Percentiles rank a stretch among this genome's conserved stretches.
Conservation (phyloP, 2,329 filamentous ascomycete species). For the Phialocephala sp. region DNA sequence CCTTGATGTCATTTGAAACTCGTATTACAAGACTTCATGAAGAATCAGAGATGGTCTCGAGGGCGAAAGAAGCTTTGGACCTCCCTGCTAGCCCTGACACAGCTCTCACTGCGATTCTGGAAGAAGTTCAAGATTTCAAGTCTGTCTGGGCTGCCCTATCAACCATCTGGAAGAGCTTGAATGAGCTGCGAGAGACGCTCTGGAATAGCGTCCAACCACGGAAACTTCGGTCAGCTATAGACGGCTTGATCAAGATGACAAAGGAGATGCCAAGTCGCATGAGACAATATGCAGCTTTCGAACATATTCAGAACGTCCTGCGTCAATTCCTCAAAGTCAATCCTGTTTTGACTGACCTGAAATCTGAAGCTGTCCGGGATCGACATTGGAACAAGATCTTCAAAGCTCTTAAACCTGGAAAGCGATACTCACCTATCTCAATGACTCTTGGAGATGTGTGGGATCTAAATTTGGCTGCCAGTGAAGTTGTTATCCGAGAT, state of each 20-base stretch:
- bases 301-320: constrained; percentile 92
- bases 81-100: constrained; percentile 81
- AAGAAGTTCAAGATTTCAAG: constrained; percentile 98
- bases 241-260: constrained; percentile 94
- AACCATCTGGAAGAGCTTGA: constrained; percentile 95
- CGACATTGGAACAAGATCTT: constrained; percentile 98
- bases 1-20: constrained; percentile 80
- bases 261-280: constrained; percentile 99
- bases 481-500: constrained; percentile 85
- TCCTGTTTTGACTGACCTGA: constrained; percentile 83
- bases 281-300: constrained; percentile 99
- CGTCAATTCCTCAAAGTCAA: constrained; percentile 92
- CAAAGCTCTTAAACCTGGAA: constrained; percentile 90
- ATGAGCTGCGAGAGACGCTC: constrained; percentile 87
- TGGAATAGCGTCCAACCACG: constrained; percentile 97
- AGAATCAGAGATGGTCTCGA: constrained; percentile 91
- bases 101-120: constrained; percentile 82
- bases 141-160: constrained; percentile 96
- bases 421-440: constrained; percentile 90
- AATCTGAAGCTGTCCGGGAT: constrained; percentile 95
- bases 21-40: constrained; percentile 85
- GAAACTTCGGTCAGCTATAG: constrained; percentile 87
- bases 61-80: constrained; percentile 95
- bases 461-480: constrained; percentile 90
- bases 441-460: constrained; percentile 99